Evolutionary conservation across 345 rosid genomes (phyloP).

Genomic region (Turnera subulata): DNA sequence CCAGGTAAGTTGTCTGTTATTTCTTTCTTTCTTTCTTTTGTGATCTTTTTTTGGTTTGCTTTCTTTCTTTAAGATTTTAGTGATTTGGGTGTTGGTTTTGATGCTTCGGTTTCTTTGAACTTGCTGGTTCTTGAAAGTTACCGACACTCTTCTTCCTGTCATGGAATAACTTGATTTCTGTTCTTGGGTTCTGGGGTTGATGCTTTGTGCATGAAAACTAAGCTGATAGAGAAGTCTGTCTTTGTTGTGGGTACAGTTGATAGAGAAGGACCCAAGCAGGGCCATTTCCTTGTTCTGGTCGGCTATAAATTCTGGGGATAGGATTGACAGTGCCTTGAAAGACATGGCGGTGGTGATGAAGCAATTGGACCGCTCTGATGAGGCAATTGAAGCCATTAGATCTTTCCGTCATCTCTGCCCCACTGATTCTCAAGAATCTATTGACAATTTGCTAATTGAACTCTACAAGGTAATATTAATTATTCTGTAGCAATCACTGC

Average conservation of each 20-base stretch:
- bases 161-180: too few relatives aligned
- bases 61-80: background rate
- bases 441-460: slow-evolving; percentile 68
- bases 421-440: slow-evolving; percentile 62
- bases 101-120: background rate
- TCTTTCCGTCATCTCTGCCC: slow-evolving; percentile 75
- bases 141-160: too few relatives aligned
- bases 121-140: background rate
- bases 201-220: too few relatives aligned
- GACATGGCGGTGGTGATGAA: slow-evolving; percentile 86
- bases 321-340: slow-evolving; percentile 70
- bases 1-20: slow-evolving; percentile 39
- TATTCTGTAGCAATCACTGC: too few relatives aligned
- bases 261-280: slow-evolving; percentile 55
- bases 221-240: background rate
- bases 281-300: slow-evolving; percentile 76
- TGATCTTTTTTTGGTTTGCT: background rate
- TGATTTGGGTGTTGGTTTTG: background rate
- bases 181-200: background rate
- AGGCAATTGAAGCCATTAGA: slow-evolving; percentile 73
- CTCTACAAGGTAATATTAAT: slow-evolving; percentile 77
- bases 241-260: slow-evolving; percentile 33
- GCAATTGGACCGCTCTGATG: slow-evolving; percentile 59
- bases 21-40: background rate
- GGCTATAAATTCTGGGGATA: slow-evolving; percentile 71